A percentile compares a stretch with the other conserved stretches of the same genome.
phyloP scores from a whole-genome alignment of 2,329 filamentous ascomycete species.

The Sporothrix dimorphospora region DNA sequence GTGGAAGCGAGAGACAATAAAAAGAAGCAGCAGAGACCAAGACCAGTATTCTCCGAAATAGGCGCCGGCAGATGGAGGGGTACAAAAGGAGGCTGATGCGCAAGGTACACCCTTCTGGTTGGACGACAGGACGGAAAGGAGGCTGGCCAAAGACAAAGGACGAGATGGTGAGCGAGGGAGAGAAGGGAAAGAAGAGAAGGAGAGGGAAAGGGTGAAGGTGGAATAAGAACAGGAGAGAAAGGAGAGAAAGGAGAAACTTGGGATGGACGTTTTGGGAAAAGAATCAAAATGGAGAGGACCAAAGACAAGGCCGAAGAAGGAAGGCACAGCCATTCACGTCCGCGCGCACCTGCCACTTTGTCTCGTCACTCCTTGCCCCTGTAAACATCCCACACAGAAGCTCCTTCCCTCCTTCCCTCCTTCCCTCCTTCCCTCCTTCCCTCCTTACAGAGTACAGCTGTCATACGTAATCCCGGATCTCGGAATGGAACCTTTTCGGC shows the following conservation, averaged over 20 bases:
- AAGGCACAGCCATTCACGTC: neutral
- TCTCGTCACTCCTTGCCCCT: conserved; percentile 19
- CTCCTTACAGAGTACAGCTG: too few relatives aligned
- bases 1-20: neutral
- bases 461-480: conserved; percentile 9
- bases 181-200: neutral
- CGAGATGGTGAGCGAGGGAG: neutral
- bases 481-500: neutral
- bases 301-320: neutral
- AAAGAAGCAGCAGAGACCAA: neutral
- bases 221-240: neutral
- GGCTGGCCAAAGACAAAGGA: conserved; percentile 15
- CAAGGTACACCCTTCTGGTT: conserved; percentile 7
- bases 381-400: neutral
- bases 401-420: neutral
- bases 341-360: conserved; percentile 13
- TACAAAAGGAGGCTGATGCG: conserved; percentile 3
- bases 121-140: neutral
- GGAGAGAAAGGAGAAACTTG: neutral
- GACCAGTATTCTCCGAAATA: neutral
- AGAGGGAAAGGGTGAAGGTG: neutral
- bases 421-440: neutral
- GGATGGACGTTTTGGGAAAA: neutral
- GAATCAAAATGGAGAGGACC: too few relatives aligned
- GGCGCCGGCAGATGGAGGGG: neutral